Conservation (phyloP, 2,329 filamentous ascomycete species). For the Aquanectria penicillioides region DNA sequence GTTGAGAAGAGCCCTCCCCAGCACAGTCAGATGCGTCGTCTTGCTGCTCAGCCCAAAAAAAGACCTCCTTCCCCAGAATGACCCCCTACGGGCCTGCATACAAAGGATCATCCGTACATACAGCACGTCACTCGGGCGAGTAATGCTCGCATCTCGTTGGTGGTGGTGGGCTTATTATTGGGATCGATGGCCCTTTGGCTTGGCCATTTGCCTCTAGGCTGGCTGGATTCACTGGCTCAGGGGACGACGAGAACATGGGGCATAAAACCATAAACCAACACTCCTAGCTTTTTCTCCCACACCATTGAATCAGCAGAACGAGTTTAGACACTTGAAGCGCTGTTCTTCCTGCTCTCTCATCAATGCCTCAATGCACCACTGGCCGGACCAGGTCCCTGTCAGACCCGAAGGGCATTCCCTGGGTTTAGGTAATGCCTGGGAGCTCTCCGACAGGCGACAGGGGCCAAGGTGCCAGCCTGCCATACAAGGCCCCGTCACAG, state of each 20-base stretch:
- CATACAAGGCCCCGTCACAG: not conserved
- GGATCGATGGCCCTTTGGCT: conserved; percentile 14
- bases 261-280: not conserved
- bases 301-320: not conserved
- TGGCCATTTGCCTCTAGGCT: too few species aligned
- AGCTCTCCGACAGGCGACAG: not conserved
- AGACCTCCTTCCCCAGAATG: not conserved
- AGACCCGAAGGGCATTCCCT: not conserved
- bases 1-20: too few species aligned
- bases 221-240: conserved; percentile 5
- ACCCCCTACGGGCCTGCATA: not conserved
- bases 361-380: conserved; percentile 14
- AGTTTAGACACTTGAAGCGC: not conserved
- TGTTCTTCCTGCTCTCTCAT: conserved; percentile 6
- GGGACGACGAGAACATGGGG: not conserved
- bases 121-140: conserved; percentile 14
- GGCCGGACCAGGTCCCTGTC: not conserved
- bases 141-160: conserved; percentile 15
- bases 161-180: conserved; percentile 18
- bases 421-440: not conserved
- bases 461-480: conserved; percentile 5
- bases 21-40: conserved; percentile 7
- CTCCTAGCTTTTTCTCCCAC: conserved; percentile 1
- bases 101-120: conserved; percentile 6
- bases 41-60: not conserved